These are phyloP conservation scores for Eucalyptus erythrocorys DNA, from an alignment of 345 rosid species.

Conservation along the genomic window DNA sequence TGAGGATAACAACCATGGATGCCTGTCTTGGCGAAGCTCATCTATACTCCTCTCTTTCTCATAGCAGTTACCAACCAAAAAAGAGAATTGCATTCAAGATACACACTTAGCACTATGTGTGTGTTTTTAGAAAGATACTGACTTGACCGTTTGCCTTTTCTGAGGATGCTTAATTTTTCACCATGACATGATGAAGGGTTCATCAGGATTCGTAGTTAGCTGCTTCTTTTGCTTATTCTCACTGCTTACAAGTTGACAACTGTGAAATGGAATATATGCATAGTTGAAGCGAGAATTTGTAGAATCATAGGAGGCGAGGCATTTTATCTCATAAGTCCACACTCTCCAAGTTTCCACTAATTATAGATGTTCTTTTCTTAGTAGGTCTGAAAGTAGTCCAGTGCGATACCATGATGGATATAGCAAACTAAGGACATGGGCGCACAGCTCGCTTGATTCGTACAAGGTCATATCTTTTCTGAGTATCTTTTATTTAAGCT, in stretches of 20 bases:
- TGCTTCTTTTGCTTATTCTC: background rate
- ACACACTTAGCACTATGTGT: background rate
- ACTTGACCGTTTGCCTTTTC: background rate
- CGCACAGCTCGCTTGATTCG: slow-evolving; percentile 66
- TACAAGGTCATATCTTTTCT: slow-evolving; percentile 47
- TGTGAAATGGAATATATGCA: background rate
- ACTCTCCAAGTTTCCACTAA: background rate
- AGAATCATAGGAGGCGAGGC: background rate
- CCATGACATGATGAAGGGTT: background rate
- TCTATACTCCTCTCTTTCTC: background rate
- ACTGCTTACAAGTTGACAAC: background rate
- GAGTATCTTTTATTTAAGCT: background rate
- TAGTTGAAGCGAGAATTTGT: background rate
- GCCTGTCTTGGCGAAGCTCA: background rate
- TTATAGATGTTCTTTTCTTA: background rate
- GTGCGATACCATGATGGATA: slow-evolving; percentile 60
- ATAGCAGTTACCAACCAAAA: background rate
- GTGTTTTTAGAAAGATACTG: background rate
- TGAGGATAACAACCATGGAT: background rate
- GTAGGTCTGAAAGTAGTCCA: slow-evolving; percentile 59
- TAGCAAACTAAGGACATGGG: slow-evolving; percentile 80
- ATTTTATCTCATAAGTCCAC: background rate
- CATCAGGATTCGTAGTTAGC: background rate
- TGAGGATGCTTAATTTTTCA: background rate
- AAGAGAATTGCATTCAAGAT: background rate